Conservation (phyloP, 208 protist species). For the Leishmania mexicana region DNA sequence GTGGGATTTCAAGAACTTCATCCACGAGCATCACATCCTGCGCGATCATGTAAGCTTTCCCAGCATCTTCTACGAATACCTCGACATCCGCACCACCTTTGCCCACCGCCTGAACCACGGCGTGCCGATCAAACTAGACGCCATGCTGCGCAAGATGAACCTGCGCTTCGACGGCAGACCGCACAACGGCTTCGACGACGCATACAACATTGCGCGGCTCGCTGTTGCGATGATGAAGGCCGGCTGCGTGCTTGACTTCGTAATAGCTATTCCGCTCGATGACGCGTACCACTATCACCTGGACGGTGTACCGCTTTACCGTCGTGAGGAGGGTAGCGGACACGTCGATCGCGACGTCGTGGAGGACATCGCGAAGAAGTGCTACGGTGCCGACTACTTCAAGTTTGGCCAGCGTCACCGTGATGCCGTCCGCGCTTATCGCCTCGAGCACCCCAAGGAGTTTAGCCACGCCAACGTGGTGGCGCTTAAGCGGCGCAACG, state of each 20-base stretch:
- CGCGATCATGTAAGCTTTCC: conserved; percentile 80
- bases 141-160: conserved; percentile 76
- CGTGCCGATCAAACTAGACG: conserved; percentile 68
- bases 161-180: conserved; percentile 82
- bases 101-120: conserved; percentile 72
- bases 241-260: conserved; percentile 87
- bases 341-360: conserved; percentile 78
- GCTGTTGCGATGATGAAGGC: conserved; percentile 78
- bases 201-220: conserved; percentile 91
- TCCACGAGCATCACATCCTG: conserved; percentile 76
- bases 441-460: conserved; percentile 44
- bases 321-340: conserved; percentile 81
- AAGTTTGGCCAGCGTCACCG: conserved; percentile 66
- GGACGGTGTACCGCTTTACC: conserved; percentile 72
- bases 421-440: conserved; percentile 56
- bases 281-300: conserved; percentile 70
- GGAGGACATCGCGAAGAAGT: conserved; percentile 85
- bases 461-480: conserved; percentile 50
- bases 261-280: conserved; percentile 69
- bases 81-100: conserved; percentile 90
- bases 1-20: conserved; percentile 88
- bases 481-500: conserved; percentile 46
- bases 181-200: conserved; percentile 92
- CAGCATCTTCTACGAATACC: conserved; percentile 88
- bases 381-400: conserved; percentile 82